These are phyloP conservation scores for Paecilomyces formosus DNA, from an alignment of 2,329 filamentous ascomycete species.

Conservation along the genomic window DNA sequence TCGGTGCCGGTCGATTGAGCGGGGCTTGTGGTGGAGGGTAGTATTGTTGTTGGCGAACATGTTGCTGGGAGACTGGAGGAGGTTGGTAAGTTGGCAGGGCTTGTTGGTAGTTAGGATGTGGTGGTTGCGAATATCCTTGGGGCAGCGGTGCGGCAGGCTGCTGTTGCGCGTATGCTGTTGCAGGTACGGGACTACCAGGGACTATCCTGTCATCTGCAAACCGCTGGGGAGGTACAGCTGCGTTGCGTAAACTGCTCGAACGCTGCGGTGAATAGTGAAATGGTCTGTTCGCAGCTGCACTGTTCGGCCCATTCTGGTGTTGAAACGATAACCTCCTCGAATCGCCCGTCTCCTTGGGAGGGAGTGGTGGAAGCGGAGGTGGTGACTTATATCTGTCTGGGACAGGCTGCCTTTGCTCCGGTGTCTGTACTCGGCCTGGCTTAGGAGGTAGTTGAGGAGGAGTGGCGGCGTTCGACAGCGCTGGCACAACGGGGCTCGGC, in stretches of 20 bases:
- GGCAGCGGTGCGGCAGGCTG: slow-evolving; percentile 3
- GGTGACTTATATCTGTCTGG: slow-evolving; percentile 22
- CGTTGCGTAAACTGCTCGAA: slow-evolving; percentile 13
- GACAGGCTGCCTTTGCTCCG: slow-evolving; percentile 10
- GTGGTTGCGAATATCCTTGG: slow-evolving; percentile 1
- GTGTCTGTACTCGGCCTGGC: slow-evolving; percentile 16
- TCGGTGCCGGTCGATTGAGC: slow-evolving; percentile 16
- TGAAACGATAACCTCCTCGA: slow-evolving; percentile 9
- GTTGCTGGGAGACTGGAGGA: slow-evolving; percentile 8
- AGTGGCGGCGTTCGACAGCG: slow-evolving; percentile 21
- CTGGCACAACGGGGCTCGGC: slow-evolving; percentile 23
- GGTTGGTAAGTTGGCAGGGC: slow-evolving; percentile 17
- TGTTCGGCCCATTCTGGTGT: slow-evolving; percentile 4
- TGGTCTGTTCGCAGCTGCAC: slow-evolving; percentile 6
- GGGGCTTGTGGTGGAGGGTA: slow-evolving; percentile 15
- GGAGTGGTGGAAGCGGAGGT: slow-evolving; percentile 31
- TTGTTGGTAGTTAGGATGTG: slow-evolving; percentile 17
- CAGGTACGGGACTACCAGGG: neutral
- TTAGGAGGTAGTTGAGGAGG: slow-evolving; percentile 35
- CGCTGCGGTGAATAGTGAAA: slow-evolving; percentile 23
- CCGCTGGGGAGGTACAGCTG: slow-evolving; percentile 2
- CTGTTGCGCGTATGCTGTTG: neutral
- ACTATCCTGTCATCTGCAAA: neutral
- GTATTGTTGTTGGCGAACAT: slow-evolving; percentile 11
- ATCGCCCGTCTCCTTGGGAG: slow-evolving; percentile 20